These are phyloP conservation scores for Leishmania mexicana DNA, from an alignment of 208 protist species.

Conservation along the genomic window DNA sequence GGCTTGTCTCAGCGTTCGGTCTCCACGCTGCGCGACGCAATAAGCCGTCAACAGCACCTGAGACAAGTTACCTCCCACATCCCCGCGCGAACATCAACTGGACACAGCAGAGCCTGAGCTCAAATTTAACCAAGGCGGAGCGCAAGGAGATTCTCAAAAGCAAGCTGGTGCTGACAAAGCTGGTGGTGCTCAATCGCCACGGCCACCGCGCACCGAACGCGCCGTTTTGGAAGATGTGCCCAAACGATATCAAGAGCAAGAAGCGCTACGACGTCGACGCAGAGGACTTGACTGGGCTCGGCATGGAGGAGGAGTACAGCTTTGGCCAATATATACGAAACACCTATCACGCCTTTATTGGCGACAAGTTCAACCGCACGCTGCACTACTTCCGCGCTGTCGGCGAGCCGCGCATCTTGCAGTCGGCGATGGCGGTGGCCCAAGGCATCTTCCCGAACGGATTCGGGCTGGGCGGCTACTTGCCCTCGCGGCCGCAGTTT, in stretches of 20 bases:
- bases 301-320: conserved; percentile 84
- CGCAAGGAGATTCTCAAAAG: conserved; percentile 32
- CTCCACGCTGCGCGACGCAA: neutral
- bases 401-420: conserved; percentile 84
- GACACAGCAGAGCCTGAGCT: conserved; percentile 38
- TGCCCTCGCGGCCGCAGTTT: conserved; percentile 79
- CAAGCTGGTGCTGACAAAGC: conserved; percentile 71
- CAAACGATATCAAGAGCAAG: conserved; percentile 54
- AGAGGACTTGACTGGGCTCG: conserved; percentile 74
- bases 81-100: conserved; percentile 68
- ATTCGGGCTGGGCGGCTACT: conserved; percentile 70
- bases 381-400: conserved; percentile 83
- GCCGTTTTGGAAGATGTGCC: conserved; percentile 78
- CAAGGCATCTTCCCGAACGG: conserved; percentile 81
- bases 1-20: conserved; percentile 17
- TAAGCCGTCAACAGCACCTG: conserved; percentile 1
- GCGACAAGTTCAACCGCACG: conserved; percentile 71
- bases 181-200: conserved; percentile 81
- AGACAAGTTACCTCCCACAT: conserved; percentile 29
- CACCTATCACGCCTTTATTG: conserved; percentile 64
- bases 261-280: conserved; percentile 57
- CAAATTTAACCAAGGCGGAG: conserved; percentile 41
- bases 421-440: conserved; percentile 78
- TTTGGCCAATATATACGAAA: conserved; percentile 70
- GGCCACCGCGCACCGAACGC: conserved; percentile 82